Percentiles rank a stretch among this genome's conserved stretches.
phyloP scores from a whole-genome alignment of 2,329 filamentous ascomycete species.

The Pseudofabraea citricarpa region DNA sequence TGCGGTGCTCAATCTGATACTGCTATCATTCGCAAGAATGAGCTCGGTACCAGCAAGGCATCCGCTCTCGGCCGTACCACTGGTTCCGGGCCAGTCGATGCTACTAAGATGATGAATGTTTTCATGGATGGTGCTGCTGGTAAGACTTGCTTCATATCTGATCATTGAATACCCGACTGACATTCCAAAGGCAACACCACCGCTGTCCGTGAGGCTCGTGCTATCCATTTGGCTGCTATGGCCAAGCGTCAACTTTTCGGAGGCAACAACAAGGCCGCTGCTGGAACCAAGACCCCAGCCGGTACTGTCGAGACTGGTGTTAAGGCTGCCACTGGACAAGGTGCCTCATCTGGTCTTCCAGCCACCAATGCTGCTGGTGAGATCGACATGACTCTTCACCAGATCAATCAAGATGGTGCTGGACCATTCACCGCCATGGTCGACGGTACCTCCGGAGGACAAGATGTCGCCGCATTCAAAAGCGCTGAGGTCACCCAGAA shows the following conservation, averaged over 20 bases:
- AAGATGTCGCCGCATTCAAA: slow-evolving; percentile 52
- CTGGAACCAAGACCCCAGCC: slow-evolving; percentile 40
- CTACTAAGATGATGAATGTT: slow-evolving; percentile 45
- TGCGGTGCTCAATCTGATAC: slow-evolving; percentile 62
- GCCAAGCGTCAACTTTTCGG: slow-evolving; percentile 40
- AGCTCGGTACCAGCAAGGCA: slow-evolving; percentile 47
- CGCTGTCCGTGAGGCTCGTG: slow-evolving; percentile 50
- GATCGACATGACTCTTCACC: slow-evolving; percentile 56
- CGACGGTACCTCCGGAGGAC: slow-evolving; percentile 57
- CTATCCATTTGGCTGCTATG: slow-evolving; percentile 54
- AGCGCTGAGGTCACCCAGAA: slow-evolving; percentile 50
- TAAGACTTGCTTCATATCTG: background rate
- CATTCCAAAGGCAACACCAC: slow-evolving; percentile 11
- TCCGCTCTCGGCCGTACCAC: slow-evolving; percentile 56
- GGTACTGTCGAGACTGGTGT: slow-evolving; percentile 45
- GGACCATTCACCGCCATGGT: slow-evolving; percentile 53
- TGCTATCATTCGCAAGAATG: slow-evolving; percentile 53
- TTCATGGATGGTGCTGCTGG: slow-evolving; percentile 44
- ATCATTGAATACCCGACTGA: slow-evolving; percentile 14
- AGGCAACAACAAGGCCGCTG: slow-evolving; percentile 37
- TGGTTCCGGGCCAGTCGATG: slow-evolving; percentile 50
- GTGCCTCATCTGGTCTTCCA: slow-evolving; percentile 48
- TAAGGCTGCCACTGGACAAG: slow-evolving; percentile 44
- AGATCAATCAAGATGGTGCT: slow-evolving; percentile 65
- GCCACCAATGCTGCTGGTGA: slow-evolving; percentile 52